These are phyloP conservation scores for Entomophthora muscae DNA, from an alignment of 371 early-diverging fungal genomes.

Conservation along the genomic window DNA sequence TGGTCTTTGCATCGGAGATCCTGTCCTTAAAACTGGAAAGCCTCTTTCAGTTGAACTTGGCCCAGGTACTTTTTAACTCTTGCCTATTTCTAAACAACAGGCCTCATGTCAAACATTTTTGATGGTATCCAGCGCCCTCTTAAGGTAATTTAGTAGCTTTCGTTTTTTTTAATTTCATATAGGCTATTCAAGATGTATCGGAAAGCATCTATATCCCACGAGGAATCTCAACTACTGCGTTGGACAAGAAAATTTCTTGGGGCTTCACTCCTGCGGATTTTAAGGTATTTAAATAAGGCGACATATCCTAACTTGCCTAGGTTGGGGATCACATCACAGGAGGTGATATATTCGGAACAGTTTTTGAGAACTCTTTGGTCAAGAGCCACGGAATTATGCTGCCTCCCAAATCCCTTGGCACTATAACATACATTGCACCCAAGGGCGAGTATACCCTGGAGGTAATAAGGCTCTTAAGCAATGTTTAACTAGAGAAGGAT, in stretches of 20 bases:
- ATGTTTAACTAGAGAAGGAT: conserved; percentile 30
- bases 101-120: conserved; percentile 96
- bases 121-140: conserved; percentile 99
- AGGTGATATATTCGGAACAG: conserved; percentile 95
- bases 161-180: not conserved
- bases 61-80: conserved; percentile 47
- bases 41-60: conserved; percentile 99
- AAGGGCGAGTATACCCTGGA: conserved; percentile 89
- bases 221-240: conserved; percentile 93
- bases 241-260: conserved; percentile 86
- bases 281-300: conserved; percentile 25
- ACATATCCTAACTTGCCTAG: conserved; percentile 16
- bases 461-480: conserved; percentile 14
- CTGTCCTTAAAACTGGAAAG: conserved; percentile 92
- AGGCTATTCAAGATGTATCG: conserved; percentile 85
- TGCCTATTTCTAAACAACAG: conserved; percentile 15
- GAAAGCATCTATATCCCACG: conserved; percentile 98
- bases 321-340: conserved; percentile 94
- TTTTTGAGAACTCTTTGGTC: conserved; percentile 94
- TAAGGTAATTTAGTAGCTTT: conserved; percentile 30
- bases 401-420: conserved; percentile 89
- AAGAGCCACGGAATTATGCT: conserved; percentile 86
- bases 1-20: conserved; percentile 98
- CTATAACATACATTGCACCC: conserved; percentile 89
- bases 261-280: conserved; percentile 89